A percentile compares a stretch with the other conserved stretches of the same genome.
phyloP scores from a whole-genome alignment of 805 yeast species.

The Candida gorgasii region DNA sequence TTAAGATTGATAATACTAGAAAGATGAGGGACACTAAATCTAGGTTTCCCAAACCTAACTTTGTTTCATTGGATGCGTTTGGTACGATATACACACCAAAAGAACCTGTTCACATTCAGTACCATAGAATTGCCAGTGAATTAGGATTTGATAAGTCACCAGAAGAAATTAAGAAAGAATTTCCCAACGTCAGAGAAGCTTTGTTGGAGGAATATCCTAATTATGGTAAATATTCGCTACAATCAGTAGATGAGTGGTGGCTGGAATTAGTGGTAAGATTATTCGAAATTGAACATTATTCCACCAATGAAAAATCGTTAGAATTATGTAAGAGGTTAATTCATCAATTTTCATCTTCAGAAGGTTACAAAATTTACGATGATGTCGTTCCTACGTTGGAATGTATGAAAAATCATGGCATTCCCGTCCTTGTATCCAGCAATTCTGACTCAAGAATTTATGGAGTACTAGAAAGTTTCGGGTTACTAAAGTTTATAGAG shows the following conservation, averaged over 20 bases:
- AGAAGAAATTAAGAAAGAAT: conserved; percentile 25
- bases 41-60: conserved; percentile 41
- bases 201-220: conserved; percentile 51
- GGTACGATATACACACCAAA: conserved; percentile 64
- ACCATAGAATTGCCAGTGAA: conserved; percentile 47
- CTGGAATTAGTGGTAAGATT: conserved; percentile 43
- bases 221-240: conserved; percentile 52
- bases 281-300: conserved; percentile 35
- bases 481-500: conserved; percentile 42
- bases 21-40: conserved; percentile 26
- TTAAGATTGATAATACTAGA: conserved; percentile 23
- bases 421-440: conserved; percentile 49
- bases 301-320: conserved; percentile 22
- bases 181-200: conserved; percentile 33
- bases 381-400: conserved; percentile 54
- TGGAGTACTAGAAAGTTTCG: conserved; percentile 47
- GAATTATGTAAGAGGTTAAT: conserved; percentile 48
- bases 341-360: conserved; percentile 46
- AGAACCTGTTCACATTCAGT: conserved; percentile 54
- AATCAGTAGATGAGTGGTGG: conserved; percentile 57
- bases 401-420: conserved; percentile 27
- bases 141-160: conserved; percentile 41
- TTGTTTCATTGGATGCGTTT: conserved; percentile 68
- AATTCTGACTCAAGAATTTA: conserved; percentile 64
- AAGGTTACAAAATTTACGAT: conserved; percentile 53